phyloP scores from a whole-genome alignment of 345 rosid species.

The Eucalyptus microcorys region DNA sequence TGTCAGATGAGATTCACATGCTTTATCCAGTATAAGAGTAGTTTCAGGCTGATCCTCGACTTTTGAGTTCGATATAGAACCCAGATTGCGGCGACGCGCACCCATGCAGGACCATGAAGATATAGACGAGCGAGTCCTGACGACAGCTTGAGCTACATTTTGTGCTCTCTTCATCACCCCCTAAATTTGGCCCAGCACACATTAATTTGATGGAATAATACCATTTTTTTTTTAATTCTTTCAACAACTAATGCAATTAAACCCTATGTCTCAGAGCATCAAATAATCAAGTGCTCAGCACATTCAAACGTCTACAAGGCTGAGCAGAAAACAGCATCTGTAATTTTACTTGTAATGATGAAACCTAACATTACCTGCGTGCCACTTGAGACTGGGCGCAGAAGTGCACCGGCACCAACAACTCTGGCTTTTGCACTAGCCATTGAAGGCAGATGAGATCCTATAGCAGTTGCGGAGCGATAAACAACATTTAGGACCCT shows the following conservation, averaged over 20 bases:
- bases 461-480: conserved; percentile 90
- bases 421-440: conserved; percentile 95
- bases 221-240: not conserved
- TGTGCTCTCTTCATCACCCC: conserved; percentile 91
- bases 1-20: conserved; percentile 26
- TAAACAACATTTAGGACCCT: conserved; percentile 84
- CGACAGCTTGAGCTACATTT: conserved; percentile 84
- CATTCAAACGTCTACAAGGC: not conserved
- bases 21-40: conserved; percentile 23
- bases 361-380: conserved; percentile 49
- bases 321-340: not conserved
- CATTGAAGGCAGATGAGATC: conserved; percentile 84
- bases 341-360: not conserved
- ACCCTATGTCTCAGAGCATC: not conserved
- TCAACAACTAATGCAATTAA: not conserved
- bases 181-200: conserved; percentile 9
- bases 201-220: not conserved
- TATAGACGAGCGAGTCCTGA: conserved; percentile 62
- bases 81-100: conserved; percentile 59
- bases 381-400: conserved; percentile 79
- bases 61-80: conserved; percentile 21
- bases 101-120: conserved; percentile 95
- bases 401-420: conserved; percentile 88
- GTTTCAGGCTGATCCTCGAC: conserved; percentile 36
- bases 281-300: not conserved